These are phyloP conservation scores for Xylariomycetidae sp. DNA, from an alignment of 2,329 filamentous ascomycete genomes.

Conservation along the genomic window DNA sequence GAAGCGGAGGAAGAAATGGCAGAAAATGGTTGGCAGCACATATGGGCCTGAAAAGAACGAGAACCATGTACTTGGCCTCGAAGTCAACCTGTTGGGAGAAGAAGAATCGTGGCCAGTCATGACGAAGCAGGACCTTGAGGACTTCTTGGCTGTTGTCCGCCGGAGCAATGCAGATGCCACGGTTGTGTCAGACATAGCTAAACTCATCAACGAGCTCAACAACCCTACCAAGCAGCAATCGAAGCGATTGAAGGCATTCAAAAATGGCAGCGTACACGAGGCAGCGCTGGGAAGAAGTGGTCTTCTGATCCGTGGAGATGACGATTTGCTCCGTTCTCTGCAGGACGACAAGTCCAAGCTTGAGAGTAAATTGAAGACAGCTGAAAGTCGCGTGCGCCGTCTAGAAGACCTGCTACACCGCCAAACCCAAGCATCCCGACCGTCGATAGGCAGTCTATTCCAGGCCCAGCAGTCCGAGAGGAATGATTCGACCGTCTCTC, in stretches of 20 bases:
- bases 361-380: constrained; percentile 72
- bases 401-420: constrained; percentile 90
- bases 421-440: constrained; percentile 59
- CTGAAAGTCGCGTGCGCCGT: constrained; percentile 83
- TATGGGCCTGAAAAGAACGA: constrained; percentile 64
- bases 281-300: constrained; percentile 83
- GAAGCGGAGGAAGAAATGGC: constrained; percentile 83
- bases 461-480: constrained; percentile 46
- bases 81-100: constrained; percentile 78
- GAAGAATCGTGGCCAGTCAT: constrained; percentile 78
- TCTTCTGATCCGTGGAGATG: constrained; percentile 78
- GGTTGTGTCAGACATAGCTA: constrained; percentile 67
- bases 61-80: constrained; percentile 67
- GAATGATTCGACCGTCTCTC: constrained; percentile 44
- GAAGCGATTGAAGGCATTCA: constrained; percentile 87
- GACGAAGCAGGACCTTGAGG: constrained; percentile 69
- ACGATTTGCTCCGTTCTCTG: constrained; percentile 72
- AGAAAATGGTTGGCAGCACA: constrained; percentile 75
- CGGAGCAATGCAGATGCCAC: constrained; percentile 60
- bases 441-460: constrained; percentile 51
- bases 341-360: constrained; percentile 76
- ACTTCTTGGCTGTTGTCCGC: constrained; percentile 65
- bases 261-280: constrained; percentile 92
- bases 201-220: constrained; percentile 74
- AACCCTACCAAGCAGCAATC: constrained; percentile 81